These are phyloP conservation scores for Trichoderma atroviride DNA, from an alignment of 2,329 filamentous ascomycete genomes.

Conservation along the genomic window DNA sequence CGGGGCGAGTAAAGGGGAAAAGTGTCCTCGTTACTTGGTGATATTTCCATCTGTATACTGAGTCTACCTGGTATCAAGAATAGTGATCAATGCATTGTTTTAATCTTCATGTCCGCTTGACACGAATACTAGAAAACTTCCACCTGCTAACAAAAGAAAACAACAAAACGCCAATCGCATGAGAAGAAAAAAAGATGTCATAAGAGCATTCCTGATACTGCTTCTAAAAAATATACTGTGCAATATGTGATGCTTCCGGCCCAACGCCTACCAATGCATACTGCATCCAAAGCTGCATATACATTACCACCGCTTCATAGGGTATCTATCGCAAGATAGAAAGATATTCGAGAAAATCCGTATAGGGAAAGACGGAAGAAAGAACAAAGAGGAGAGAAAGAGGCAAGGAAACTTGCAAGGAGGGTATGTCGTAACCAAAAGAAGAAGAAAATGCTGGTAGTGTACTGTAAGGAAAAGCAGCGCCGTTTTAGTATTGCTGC, in stretches of 20 bases:
- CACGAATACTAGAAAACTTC: not conserved
- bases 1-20: not conserved
- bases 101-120: not conserved
- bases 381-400: not conserved
- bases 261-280: constrained; percentile 26
- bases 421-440: not conserved
- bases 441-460: not conserved
- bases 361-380: not conserved
- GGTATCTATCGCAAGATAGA: constrained; percentile 20
- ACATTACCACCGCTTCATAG: constrained; percentile 13
- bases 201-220: constrained; percentile 4
- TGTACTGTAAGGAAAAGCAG: constrained; percentile 31
- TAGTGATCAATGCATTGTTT: constrained; percentile 9
- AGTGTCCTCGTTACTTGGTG: constrained; percentile 8
- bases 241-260: constrained; percentile 16
- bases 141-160: constrained; percentile 1
- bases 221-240: constrained; percentile 6
- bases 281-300: constrained; percentile 22
- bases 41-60: constrained; percentile 19
- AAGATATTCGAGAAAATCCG: constrained; percentile 7
- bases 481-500: constrained; percentile 43
- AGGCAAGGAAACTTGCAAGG: constrained; percentile 17
- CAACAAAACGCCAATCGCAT: constrained; percentile 4
- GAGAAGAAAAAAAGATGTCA: not conserved
- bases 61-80: constrained; percentile 20